These are phyloP conservation scores for Epicoccum nigrum DNA, from an alignment of 2,329 filamentous ascomycete genomes.

Conservation along the genomic window DNA sequence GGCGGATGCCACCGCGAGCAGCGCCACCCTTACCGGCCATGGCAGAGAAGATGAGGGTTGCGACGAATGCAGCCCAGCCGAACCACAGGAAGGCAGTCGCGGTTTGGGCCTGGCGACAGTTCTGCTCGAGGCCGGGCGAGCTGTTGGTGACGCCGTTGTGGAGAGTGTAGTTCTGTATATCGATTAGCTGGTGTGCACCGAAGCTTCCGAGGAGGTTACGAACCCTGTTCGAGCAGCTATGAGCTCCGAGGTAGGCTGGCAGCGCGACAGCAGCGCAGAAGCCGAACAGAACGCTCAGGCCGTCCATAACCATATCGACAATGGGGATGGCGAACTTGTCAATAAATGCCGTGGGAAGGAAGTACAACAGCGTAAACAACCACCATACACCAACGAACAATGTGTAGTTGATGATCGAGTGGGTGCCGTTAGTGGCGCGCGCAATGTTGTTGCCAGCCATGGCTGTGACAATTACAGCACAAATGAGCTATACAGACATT, in stretches of 20 bases:
- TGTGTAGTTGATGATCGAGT: conserved; percentile 63
- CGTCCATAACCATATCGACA: conserved; percentile 63
- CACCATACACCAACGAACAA: conserved; percentile 73
- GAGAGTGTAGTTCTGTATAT: conserved; percentile 48
- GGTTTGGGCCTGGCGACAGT: conserved; percentile 78
- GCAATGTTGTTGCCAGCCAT: conserved; percentile 69
- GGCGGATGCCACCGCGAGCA: conserved; percentile 56
- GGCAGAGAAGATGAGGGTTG: conserved; percentile 61
- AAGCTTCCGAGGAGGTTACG: conserved; percentile 30
- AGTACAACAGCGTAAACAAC: conserved; percentile 70
- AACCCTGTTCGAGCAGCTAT: conserved; percentile 69
- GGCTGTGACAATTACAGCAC: conserved; percentile 64
- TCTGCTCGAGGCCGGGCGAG: conserved; percentile 63
- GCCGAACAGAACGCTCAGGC: conserved; percentile 68
- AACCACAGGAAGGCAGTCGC: conserved; percentile 80
- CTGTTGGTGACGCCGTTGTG: conserved; percentile 68
- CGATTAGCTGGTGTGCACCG: conserved; percentile 5
- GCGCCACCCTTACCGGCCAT: conserved; percentile 57
- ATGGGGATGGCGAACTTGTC: conserved; percentile 60
- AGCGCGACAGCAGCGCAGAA: conserved; percentile 74
- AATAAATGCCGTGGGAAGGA: conserved; percentile 63
- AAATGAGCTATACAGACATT: conserved; percentile 58
- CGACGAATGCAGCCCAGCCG: conserved; percentile 68
- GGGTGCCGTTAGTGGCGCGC: conserved; percentile 58
- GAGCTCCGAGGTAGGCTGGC: conserved; percentile 70